Percentiles rank a stretch among this genome's conserved stretches.
These are phyloP conservation scores for Phytopythium litorale DNA, from an alignment of 352 stramenopile genomes.

Conservation along the genomic window DNA sequence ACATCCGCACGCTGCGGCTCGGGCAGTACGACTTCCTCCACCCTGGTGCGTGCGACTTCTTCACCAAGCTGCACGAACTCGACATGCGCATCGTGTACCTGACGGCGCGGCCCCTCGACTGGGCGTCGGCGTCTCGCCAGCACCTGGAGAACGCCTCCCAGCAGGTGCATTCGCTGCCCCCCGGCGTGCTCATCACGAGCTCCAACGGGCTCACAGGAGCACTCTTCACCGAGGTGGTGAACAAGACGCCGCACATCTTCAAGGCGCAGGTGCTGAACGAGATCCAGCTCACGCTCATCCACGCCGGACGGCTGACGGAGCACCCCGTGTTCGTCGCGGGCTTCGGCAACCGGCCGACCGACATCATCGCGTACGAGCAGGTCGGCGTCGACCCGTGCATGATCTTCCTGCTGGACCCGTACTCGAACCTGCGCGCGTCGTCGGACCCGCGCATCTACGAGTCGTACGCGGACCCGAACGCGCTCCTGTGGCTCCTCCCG, in stretches of 20 bases:
- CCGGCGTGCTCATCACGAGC: slow-evolving; percentile 78
- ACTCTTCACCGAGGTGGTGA: slow-evolving; percentile 80
- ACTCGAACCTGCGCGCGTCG: slow-evolving; percentile 67
- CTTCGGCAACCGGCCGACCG: slow-evolving; percentile 82
- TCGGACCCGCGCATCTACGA: slow-evolving; percentile 66
- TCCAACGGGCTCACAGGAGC: slow-evolving; percentile 73
- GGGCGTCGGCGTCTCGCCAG: slow-evolving; percentile 60
- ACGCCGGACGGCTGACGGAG: slow-evolving; percentile 61
- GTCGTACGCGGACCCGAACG: slow-evolving; percentile 79
- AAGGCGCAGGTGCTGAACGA: slow-evolving; percentile 81
- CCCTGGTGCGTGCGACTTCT: slow-evolving; percentile 73
- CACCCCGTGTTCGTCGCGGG: slow-evolving; percentile 83
- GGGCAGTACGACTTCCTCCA: slow-evolving; percentile 85
- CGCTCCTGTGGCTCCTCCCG: slow-evolving; percentile 72
- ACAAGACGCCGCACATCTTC: slow-evolving; percentile 84
- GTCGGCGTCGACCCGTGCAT: slow-evolving; percentile 64
- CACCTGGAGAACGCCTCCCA: slow-evolving; percentile 77
- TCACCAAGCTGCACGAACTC: slow-evolving; percentile 73
- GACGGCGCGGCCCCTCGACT: slow-evolving; percentile 76
- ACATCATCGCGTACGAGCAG: slow-evolving; percentile 74
- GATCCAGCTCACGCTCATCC: slow-evolving; percentile 77
- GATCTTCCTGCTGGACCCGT: slow-evolving; percentile 83
- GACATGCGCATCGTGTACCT: slow-evolving; percentile 77
- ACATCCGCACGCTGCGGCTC: slow-evolving; percentile 80
- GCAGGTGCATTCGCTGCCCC: slow-evolving; percentile 47